Conservation (phyloP, 2,329 filamentous ascomycete genomes). For the Plenodomus lindquistii region DNA sequence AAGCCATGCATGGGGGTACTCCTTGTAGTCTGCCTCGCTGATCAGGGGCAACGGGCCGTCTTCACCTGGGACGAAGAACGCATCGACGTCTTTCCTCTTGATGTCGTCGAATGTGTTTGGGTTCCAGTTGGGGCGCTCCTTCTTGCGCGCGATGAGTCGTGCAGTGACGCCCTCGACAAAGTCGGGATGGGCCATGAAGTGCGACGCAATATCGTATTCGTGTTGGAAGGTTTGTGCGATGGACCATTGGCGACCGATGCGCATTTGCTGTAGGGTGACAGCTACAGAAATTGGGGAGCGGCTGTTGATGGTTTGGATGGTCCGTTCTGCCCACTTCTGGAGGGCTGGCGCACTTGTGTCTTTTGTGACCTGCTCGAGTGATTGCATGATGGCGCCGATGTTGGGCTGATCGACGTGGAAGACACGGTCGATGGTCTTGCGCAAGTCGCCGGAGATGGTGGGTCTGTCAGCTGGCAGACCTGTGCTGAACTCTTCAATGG, state of each 20-base stretch:
- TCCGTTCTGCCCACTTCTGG: constrained; percentile 76
- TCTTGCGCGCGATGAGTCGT: constrained; percentile 71
- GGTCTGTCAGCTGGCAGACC: constrained; percentile 68
- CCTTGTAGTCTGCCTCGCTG: constrained; percentile 62
- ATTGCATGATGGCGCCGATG: constrained; percentile 70
- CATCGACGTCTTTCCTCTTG: constrained; percentile 59
- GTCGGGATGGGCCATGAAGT: constrained; percentile 90
- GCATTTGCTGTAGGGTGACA: constrained; percentile 83
- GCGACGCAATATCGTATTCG: constrained; percentile 80
- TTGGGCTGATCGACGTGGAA: constrained; percentile 59
- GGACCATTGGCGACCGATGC: constrained; percentile 72
- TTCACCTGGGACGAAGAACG: constrained; percentile 63
- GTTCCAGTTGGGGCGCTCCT: constrained; percentile 72
- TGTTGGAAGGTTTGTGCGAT: constrained; percentile 83
- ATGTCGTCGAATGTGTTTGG: constrained; percentile 75
- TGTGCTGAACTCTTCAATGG: constrained; percentile 89
- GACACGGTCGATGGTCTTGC: constrained; percentile 77
- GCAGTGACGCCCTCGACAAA: constrained; percentile 91
- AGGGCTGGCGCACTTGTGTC: constrained; percentile 44
- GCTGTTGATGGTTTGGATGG: constrained; percentile 71
- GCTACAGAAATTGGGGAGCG: constrained; percentile 86
- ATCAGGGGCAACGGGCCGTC: constrained; percentile 61
- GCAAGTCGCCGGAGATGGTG: constrained; percentile 67
- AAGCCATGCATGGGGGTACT: constrained; percentile 74
- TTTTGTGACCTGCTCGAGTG: constrained; percentile 59